phyloP scores from a whole-genome alignment of 2,329 filamentous ascomycete genomes.

The Chrysoporthe deuterocubensis region DNA sequence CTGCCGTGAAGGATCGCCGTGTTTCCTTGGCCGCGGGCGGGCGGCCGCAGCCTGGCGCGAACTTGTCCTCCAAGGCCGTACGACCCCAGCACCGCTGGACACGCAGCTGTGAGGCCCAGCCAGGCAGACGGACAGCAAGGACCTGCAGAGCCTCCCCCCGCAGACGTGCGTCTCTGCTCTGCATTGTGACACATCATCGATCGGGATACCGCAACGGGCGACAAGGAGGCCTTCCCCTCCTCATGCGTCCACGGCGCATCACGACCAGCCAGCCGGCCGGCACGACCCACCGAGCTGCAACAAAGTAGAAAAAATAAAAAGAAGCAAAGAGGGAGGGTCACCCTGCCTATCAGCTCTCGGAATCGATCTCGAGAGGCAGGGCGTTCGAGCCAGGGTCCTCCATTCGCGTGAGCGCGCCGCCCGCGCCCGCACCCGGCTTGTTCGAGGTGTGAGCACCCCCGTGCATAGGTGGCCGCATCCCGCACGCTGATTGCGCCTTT shows the following conservation, averaged over 20 bases:
- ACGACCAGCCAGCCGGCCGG: no score
- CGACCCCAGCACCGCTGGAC: not conserved
- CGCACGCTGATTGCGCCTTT: no score
- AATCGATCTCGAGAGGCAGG: no score
- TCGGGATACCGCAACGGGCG: slow-evolving; percentile 4
- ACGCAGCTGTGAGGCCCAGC: not conserved
- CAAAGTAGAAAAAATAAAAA: not conserved
- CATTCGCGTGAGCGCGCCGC: no score
- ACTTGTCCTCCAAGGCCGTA: not conserved
- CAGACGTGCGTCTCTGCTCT: not conserved
- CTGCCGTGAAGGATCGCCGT: not conserved
- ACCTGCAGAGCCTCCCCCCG: not conserved
- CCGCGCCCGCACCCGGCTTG: no score
- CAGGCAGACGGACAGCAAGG: not conserved
- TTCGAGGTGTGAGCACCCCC: no score
- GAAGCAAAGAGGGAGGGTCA: no score
- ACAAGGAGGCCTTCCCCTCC: no score
- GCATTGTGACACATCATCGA: slow-evolving; percentile 6
- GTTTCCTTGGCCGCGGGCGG: not conserved
- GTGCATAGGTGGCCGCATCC: no score
- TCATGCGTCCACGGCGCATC: no score
- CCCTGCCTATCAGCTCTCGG: no score
- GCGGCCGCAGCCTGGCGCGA: not conserved
- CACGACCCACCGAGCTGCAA: not conserved
- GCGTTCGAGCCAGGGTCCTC: no score